phyloP scores from a whole-genome alignment of 225 moss, liverwort and hornwort genomes.

The Polytrichum formosum region DNA sequence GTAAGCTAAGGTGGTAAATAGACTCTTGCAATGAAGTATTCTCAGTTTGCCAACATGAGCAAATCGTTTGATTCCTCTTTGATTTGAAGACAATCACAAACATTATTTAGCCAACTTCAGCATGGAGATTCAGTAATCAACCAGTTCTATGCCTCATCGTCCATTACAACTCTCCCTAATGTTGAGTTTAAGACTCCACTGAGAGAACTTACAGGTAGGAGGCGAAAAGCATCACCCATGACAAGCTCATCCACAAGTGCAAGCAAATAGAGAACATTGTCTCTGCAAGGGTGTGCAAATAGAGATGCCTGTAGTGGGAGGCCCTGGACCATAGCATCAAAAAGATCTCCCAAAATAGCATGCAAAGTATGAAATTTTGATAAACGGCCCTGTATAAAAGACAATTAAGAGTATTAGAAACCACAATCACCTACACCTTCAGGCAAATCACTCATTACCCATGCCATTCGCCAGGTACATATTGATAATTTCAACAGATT shows the following conservation, averaged over 20 bases:
- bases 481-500: too few species aligned
- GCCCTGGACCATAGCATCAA: slow-evolving; percentile 27
- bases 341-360: slow-evolving; percentile 32
- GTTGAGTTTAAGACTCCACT: not conserved
- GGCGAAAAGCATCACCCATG: slow-evolving; percentile 33
- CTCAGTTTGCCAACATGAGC: too few species aligned
- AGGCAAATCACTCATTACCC: too few species aligned
- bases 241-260: slow-evolving; percentile 39
- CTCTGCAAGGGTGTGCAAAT: slow-evolving; percentile 37
- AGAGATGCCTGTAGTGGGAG: slow-evolving; percentile 24
- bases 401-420: not conserved
- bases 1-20: too few species aligned
- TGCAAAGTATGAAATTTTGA: slow-evolving; percentile 28
- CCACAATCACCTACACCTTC: too few species aligned
- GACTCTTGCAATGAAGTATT: too few species aligned
- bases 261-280: slow-evolving; percentile 35
- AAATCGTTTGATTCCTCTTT: too few species aligned
- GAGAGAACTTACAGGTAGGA: slow-evolving; percentile 23
- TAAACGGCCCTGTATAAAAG: slow-evolving; percentile 25
- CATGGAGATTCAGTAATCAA: not conserved
- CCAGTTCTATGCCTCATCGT: not conserved
- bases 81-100: too few species aligned
- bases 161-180: not conserved
- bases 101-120: not conserved
- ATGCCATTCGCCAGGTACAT: too few species aligned